Evolutionary conservation across 169 alveolate species (phyloP), one percentile per base, ranked within the genome.

Genomic region (Plasmodium knowlesi): DNA sequence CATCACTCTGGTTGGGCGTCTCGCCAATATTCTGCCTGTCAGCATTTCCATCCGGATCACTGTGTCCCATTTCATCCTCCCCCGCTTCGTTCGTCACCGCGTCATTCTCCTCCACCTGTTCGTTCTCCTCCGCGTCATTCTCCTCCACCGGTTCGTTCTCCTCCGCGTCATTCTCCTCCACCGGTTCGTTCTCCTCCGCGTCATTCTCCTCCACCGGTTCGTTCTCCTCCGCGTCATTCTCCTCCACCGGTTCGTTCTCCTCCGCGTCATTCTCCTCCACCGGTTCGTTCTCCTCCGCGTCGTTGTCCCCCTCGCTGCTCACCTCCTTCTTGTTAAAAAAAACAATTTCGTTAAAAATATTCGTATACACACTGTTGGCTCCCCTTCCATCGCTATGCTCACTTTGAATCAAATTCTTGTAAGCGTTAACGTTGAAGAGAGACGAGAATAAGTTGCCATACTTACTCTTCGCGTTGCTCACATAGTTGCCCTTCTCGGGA

Each of bases 291-390:
- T 4, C 19, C 16, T 2, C 70, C 2, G 25, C 73, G 1, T 43
- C 19, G 43, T 32, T 5, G n/a, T 16, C 16, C 61, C 41, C 57
- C 90, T 8, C 41, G 10, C n/a, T 53, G 12, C 25, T 16, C n/a
- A 6, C 53, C 14, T 54, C 85, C 67, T 37, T 86, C 30, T 61
- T 86, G 25, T 84, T 84, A 54, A 86, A 86, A 86, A 86, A 86
- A 32, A 86, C 72, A 14, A 86, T 86, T 37, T 86, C 93, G 46
- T 86, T 86, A 76, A 86, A 86, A 22, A 86, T 86, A 10, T 78
- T 70, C 5, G 93, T 74, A 50, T 74, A 86, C n/a, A 86, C 30
- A 32, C n/a, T 76, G 37, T 12, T 50, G 19, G 19, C 54, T 28
- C 37, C 78, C 6, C 14, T 12, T 16, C 19, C 19, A 10, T 82